Evolutionary conservation across 2,329 filamentous ascomycete genomes (phyloP).

Genomic region (Immersiporthe knoxdaviesiana): DNA sequence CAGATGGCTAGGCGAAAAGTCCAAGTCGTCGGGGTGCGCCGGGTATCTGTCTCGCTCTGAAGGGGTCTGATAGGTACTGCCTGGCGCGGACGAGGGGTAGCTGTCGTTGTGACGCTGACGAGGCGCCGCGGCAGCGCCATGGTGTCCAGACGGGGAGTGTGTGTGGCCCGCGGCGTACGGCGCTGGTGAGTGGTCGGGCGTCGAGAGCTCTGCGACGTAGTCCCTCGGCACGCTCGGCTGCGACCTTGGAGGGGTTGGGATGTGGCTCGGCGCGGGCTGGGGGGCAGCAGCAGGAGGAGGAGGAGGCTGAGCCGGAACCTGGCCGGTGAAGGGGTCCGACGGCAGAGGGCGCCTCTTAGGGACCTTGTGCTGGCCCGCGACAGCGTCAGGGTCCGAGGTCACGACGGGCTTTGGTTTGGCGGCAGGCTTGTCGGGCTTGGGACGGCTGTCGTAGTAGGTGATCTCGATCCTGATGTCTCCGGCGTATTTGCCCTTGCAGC

Average conservation of each 20-base stretch:
- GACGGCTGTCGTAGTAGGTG: conserved; percentile 90
- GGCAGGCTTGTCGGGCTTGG: conserved; percentile 73
- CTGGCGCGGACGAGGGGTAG: conserved; percentile 41
- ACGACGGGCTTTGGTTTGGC: conserved; percentile 56
- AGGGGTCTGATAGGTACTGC: conserved; percentile 31
- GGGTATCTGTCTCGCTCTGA: conserved; percentile 44
- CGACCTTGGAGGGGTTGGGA: conserved; percentile 30
- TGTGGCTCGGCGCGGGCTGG: conserved; percentile 37
- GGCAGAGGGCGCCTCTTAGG: conserved; percentile 86
- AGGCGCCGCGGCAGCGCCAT: conserved; percentile 46
- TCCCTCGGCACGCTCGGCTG: conserved; percentile 28
- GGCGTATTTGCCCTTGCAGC: conserved; percentile 91
- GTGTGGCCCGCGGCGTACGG: conserved; percentile 54
- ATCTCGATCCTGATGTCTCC: conserved; percentile 94
- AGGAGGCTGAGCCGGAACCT: conserved; percentile 47
- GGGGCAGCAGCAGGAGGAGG: conserved; percentile 11
- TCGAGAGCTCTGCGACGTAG: conserved; percentile 35
- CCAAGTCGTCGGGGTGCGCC: conserved; percentile 43
- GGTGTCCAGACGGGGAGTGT: conserved; percentile 57
- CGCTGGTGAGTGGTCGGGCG: conserved; percentile 46
- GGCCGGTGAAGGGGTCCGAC: conserved; percentile 70
- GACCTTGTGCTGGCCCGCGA: conserved; percentile 56
- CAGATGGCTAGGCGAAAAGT: conserved; percentile 42
- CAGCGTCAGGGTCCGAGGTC: conserved; percentile 40
- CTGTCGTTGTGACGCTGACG: conserved; percentile 43